Conservation (phyloP, 768 basidiomycete species). For the Pleurotus tuoliensis region DNA sequence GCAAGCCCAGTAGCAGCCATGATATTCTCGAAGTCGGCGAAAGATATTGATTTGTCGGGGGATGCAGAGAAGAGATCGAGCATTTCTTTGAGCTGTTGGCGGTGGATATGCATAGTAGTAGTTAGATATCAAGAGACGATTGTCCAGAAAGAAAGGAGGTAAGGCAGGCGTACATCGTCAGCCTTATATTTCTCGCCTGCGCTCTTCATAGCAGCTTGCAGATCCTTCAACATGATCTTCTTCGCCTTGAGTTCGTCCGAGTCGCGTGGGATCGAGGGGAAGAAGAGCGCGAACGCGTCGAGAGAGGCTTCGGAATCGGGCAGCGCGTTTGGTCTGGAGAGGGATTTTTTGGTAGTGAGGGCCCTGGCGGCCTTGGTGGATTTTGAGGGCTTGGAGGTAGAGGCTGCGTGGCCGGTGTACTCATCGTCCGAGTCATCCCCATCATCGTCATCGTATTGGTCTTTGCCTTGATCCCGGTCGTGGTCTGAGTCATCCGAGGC, state of each 20-base stretch:
- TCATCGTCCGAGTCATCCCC: conserved; percentile 27
- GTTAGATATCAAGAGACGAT: neutral
- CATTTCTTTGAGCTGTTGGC: conserved; percentile 72
- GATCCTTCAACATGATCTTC: conserved; percentile 63
- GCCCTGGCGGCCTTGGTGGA: neutral
- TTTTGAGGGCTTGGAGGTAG: no score
- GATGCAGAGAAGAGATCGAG: conserved; percentile 69
- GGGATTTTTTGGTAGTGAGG: no score
- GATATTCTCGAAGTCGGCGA: conserved; percentile 73
- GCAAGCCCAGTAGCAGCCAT: conserved; percentile 39
- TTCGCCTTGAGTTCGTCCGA: conserved; percentile 43
- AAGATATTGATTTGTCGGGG: conserved; percentile 61
- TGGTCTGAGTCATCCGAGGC: no score
- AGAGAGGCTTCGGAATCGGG: conserved; percentile 52
- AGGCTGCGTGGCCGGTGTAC: conserved; percentile 17
- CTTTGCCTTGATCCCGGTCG: no score
- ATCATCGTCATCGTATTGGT: conserved; percentile 12
- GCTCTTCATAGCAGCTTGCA: conserved; percentile 54
- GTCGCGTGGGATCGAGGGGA: conserved; percentile 42
- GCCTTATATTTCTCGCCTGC: conserved; percentile 70
- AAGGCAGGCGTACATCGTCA: conserved; percentile 55
- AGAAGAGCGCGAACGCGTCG: conserved; percentile 69
- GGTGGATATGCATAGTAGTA: neutral
- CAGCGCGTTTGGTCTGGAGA: conserved; percentile 18
- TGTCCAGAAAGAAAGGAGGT: neutral